Evolutionary conservation across 139 green algal genomes (phyloP).

Genomic region (Tetraselmis striata): DNA sequence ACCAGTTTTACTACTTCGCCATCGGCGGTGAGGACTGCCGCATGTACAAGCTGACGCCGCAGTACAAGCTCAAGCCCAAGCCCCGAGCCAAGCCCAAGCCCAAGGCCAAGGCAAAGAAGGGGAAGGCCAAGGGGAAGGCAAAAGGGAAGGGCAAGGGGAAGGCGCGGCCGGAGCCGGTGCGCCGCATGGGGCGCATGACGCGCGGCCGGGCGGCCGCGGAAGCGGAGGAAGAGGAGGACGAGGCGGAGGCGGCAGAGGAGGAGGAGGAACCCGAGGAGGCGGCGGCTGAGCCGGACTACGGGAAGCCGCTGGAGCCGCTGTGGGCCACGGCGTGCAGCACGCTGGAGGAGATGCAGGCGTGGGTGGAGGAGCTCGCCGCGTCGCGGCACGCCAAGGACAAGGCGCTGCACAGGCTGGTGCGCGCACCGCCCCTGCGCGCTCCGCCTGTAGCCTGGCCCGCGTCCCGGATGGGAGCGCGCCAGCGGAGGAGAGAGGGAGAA

Average conservation of each 20-base stretch:
- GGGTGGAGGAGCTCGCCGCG: neutral
- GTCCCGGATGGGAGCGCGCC: no score
- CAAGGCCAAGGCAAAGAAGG: neutral
- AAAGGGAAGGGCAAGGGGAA: neutral
- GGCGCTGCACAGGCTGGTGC: neutral
- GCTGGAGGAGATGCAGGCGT: conserved; percentile 3
- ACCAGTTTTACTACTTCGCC: conserved; percentile 7
- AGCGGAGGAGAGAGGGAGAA: no score
- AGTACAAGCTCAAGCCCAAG: neutral
- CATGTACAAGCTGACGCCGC: conserved; percentile 1
- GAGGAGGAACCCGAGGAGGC: no score
- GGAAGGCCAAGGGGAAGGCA: neutral
- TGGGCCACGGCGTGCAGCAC: neutral
- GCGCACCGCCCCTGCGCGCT: no score
- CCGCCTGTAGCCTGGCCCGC: no score
- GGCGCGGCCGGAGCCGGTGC: no score
- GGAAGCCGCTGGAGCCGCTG: neutral
- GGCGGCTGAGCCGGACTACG: no score
- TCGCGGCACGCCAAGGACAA: neutral
- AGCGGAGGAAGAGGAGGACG: neutral
- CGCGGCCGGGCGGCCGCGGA: neutral
- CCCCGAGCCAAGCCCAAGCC: neutral
- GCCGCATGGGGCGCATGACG: neutral
- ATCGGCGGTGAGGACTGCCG: conserved; percentile 8
- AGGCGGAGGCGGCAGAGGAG: neutral